Base-by-base conservation (phyloP, 495 filamentous ascomycete species). In the Hypoxylon rickii region DNA sequence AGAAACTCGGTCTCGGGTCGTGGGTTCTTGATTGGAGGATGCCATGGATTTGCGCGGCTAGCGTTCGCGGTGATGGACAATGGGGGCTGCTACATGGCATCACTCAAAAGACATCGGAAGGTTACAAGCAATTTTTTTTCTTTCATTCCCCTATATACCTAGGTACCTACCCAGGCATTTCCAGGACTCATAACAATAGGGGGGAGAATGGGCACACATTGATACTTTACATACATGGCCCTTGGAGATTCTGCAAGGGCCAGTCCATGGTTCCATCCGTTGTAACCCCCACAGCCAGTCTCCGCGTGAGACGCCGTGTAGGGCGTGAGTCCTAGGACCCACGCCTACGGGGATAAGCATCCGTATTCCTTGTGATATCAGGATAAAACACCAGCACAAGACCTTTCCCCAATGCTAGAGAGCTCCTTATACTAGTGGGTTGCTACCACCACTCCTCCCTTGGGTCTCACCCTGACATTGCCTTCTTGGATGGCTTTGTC, bases 401-500 rank as follows among this genome's bases (percentile, higher is more conserved):
- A 33, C 20, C 26, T 44, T 38, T 49, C 45, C 48, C 37, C 51
- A 26, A 5, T 39, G 21, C 38, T 36, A 49, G 2, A 41, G 42
- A 33, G 8, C 24, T 54, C 21, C 1, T 49, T 34, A 21, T 39
- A 13, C 44, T 51, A 37, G 21, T 44, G 44, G 21, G 36, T 38
- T 44, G 33, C 12, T 34, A 34, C 44, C 18, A 29, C 24, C 10
- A 29, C 24, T 29, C 51, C 58, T 45, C 41, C n/a, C 29, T 42
- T 33, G 18, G 58, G 51, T 37, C 45, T 55, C 46, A 55, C 46
- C 37, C 58, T 51, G 3, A 61, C 46, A 22, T 41, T 51, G 20
- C 58, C 58, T 10, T 61, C 58, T 18, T 46, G 45, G 3, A 61
- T 40, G 18, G 46, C 58, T n/a, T 55, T 61, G 36, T 61, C 51